Percentiles rank a stretch among this genome's conserved stretches.
These are phyloP conservation scores for Henckelia pumila DNA, from an alignment of 257 asterid genomes.

Conservation along the genomic window DNA sequence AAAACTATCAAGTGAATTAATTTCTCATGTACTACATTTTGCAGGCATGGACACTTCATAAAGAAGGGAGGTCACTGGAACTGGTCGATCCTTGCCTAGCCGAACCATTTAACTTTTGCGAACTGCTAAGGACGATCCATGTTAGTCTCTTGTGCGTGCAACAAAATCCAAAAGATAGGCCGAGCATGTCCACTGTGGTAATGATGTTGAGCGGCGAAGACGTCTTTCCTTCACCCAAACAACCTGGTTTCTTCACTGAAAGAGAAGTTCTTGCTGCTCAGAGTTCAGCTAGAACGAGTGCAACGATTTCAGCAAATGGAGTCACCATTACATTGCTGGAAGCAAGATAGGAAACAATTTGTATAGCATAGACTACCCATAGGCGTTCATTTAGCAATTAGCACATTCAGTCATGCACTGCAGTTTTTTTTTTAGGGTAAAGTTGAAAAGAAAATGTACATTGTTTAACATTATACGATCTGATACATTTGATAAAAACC, in stretches of 20 bases:
- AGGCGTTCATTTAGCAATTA: no score
- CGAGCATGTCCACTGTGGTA: conserved; percentile 32
- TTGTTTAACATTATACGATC: no score
- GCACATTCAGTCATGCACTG: no score
- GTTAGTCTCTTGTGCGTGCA: conserved; percentile 36
- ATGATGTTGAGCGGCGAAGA: conserved; percentile 29
- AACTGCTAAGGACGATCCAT: conserved; percentile 32
- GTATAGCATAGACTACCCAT: no score
- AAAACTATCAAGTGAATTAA: no score
- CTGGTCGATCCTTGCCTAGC: conserved; percentile 18
- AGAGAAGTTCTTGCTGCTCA: conserved; percentile 7
- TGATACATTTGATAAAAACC: no score
- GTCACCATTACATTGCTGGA: conserved; percentile 23
- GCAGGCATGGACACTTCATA: conserved; percentile 42
- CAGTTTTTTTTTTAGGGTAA: no score
- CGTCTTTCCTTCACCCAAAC: conserved; percentile 26
- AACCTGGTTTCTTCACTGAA: conserved; percentile 33
- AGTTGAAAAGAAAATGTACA: no score
- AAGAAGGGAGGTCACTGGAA: conserved; percentile 34
- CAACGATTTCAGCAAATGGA: conserved; percentile 19
- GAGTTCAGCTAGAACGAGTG: neutral
- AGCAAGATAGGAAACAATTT: conserved; percentile 7
- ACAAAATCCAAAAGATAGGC: conserved; percentile 27
- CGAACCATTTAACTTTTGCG: neutral
- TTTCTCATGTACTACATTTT: no score